Base-by-base conservation (phyloP, 1,284 basidiomycete genomes). In the Paramarasmius palmivorus region DNA sequence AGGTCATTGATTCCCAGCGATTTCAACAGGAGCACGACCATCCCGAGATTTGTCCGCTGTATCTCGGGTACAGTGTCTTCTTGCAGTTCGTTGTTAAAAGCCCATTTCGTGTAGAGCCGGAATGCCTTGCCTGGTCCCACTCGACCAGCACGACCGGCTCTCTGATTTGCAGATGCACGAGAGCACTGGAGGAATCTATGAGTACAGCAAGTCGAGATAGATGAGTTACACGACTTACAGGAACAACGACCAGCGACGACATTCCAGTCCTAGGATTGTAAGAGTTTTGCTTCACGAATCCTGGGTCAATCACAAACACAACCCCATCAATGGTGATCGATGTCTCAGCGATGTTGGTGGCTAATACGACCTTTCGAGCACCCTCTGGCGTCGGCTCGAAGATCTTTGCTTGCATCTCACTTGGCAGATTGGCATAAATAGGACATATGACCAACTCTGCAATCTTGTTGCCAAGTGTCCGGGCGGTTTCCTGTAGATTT, bases 51-150 rank as follows among this genome's bases (percentile, higher is more conserved):
- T 14, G 96, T 99, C 20, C 97, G 83, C 66, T 99, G 97, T 52
- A 99, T 99, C 70, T 99, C 97, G 2, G 97, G 97, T 14, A 99
- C 94, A 4, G 95, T 98, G 69, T 91, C 98, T 52, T 92, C 86
- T 70, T 99, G 96, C 50, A 99, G 77, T 69, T 99, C 97, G 71
- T 99, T 98, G 20, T 89, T 75, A 67, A 90, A 99, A 0, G 96
- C 96, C 82, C 90, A 92, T 72, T 99, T 97, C 20, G 97, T 99
- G 71, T 93, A 99, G 20, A 99, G 77, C 5, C 97, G 85, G 79
- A 99, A 99, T 20, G 95, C 88, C 70, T 99, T 99, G n/a, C 97
- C 97, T 2, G 97, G 93, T 0, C 96, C 97, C 5, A 98, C 95
- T 63, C 97, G 91, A 10, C 97, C 97, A 1, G 97, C 97, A 61